phyloP scores from a whole-genome alignment of 345 rosid species.

The Dovyalis caffra region DNA sequence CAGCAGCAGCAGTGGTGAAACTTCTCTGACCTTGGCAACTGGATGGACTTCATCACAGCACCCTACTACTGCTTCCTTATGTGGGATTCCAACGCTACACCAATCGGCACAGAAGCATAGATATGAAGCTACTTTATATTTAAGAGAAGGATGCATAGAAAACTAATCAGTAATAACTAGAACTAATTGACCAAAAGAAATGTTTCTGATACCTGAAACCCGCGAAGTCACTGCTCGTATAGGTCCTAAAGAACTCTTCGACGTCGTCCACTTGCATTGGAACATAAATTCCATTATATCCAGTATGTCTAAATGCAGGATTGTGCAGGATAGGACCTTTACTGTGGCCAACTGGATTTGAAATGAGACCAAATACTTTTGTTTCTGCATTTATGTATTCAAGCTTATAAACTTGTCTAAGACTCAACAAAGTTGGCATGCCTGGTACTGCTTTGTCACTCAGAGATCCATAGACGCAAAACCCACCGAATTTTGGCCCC shows the following conservation, averaged over 20 bases:
- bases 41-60: conserved; percentile 52
- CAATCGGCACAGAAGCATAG: neutral
- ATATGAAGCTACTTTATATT: no score
- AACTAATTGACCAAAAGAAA: no score
- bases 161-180: no score
- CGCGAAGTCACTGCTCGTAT: conserved; percentile 43
- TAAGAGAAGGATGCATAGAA: no score
- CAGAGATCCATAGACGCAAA: conserved; percentile 47
- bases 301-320: conserved; percentile 48
- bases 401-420: conserved; percentile 38
- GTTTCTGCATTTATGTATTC: conserved; percentile 37
- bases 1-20: no score
- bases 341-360: conserved; percentile 64
- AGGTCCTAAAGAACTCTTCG: conserved; percentile 47
- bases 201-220: conserved; percentile 47
- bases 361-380: conserved; percentile 52
- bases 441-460: conserved; percentile 42
- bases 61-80: conserved; percentile 43
- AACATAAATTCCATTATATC: conserved; percentile 52
- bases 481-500: conserved; percentile 47
- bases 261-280: conserved; percentile 62
- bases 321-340: conserved; percentile 63
- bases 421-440: conserved; percentile 42
- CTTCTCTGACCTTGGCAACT: conserved; percentile 36
- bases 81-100: conserved; percentile 43